These are phyloP conservation scores for Cordyceps javanica DNA, from an alignment of 2,329 filamentous ascomycete genomes.

Conservation along the genomic window DNA sequence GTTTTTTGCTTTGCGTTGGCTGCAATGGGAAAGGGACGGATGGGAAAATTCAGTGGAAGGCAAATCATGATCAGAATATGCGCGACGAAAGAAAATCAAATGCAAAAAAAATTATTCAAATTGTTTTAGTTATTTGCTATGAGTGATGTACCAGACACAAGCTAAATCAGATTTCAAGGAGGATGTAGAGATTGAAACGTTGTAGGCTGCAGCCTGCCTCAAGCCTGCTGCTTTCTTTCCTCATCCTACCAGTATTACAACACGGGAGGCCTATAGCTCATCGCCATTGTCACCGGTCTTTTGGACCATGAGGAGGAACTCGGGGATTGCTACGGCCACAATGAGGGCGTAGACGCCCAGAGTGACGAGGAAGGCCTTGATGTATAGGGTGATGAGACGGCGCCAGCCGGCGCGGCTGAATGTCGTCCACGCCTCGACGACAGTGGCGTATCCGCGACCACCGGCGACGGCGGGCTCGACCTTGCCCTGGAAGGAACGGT, in stretches of 20 bases:
- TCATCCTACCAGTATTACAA: no score
- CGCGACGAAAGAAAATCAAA: not conserved
- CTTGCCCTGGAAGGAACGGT: conserved; percentile 75
- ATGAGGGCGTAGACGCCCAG: conserved; percentile 42
- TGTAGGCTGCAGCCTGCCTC: not conserved
- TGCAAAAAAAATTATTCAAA: not conserved
- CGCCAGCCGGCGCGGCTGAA: conserved; percentile 68
- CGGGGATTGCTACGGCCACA: conserved; percentile 39
- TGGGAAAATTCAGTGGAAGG: not conserved
- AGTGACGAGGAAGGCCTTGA: conserved; percentile 60
- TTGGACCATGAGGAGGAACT: conserved; percentile 40
- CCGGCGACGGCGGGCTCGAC: conserved; percentile 69
- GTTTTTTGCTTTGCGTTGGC: not conserved
- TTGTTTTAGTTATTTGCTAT: not conserved
- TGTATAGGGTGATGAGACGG: conserved; percentile 67
- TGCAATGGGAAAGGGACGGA: not conserved
- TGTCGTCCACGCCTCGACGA: conserved; percentile 71
- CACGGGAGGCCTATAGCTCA: conserved; percentile 10
- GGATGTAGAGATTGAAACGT: not conserved
- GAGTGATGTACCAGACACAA: not conserved
- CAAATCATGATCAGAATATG: not conserved
- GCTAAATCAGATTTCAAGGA: not conserved
- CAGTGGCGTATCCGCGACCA: conserved; percentile 61
- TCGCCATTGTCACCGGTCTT: conserved; percentile 13
- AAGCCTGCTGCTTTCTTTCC: no score